A percentile compares a stretch with the other conserved stretches of the same genome.
These are phyloP conservation scores for Talaromyces islandicus DNA, from an alignment of 2,329 filamentous ascomycete genomes.

Conservation along the genomic window DNA sequence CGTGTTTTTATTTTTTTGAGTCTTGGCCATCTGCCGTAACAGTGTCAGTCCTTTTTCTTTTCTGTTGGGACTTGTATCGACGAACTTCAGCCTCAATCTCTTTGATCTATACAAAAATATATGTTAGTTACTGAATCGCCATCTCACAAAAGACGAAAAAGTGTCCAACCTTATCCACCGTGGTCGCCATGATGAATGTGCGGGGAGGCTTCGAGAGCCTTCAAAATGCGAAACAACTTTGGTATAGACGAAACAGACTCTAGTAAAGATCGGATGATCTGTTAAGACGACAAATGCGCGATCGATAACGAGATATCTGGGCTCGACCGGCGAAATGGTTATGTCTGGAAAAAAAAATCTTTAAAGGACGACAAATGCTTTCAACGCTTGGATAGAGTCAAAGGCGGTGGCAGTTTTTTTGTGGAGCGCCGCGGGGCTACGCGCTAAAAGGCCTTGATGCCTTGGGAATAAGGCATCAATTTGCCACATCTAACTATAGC, in stretches of 20 bases:
- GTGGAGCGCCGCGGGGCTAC: not conserved
- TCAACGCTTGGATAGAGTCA: not conserved
- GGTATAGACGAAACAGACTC: not conserved
- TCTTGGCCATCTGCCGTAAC: constrained; percentile 72
- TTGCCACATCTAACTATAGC: not conserved
- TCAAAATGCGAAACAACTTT: not conserved
- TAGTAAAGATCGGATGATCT: not conserved
- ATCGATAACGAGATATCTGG: constrained; percentile 14
- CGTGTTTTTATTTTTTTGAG: constrained; percentile 95
- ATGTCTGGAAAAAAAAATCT: not conserved
- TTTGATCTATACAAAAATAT: constrained; percentile 64
- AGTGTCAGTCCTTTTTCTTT: constrained; percentile 12
- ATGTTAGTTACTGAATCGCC: not conserved
- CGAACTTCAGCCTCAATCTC: constrained; percentile 90
- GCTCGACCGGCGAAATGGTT: not conserved
- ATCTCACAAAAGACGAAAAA: not conserved
- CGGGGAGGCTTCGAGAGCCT: not conserved
- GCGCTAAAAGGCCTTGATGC: not conserved
- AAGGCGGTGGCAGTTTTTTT: constrained; percentile 3
- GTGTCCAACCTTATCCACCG: constrained; percentile 78
- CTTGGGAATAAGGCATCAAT: not conserved
- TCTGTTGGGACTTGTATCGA: constrained; percentile 14
- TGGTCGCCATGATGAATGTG: constrained; percentile 73
- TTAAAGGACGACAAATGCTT: not conserved
- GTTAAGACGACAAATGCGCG: not conserved